These are phyloP conservation scores for Kalmusia sp. DNA, from an alignment of 2,329 filamentous ascomycete genomes.

Conservation along the genomic window DNA sequence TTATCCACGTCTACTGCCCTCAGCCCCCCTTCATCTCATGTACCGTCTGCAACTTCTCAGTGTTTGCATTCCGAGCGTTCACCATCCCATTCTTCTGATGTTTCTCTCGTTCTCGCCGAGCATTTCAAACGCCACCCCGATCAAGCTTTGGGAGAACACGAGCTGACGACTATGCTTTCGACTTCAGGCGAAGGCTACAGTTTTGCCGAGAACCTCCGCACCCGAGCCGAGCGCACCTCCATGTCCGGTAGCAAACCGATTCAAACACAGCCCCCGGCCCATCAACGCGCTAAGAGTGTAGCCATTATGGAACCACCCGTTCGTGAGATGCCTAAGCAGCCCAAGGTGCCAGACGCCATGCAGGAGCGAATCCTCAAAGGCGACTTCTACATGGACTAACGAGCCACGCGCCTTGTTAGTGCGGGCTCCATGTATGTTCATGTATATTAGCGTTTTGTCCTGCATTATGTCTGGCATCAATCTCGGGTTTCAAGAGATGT, in stretches of 20 bases:
- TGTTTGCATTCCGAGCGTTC: slow-evolving; percentile 27
- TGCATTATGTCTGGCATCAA: slow-evolving; percentile 3
- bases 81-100: slow-evolving; percentile 29
- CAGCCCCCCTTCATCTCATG: slow-evolving; percentile 29
- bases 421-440: slow-evolving; percentile 22
- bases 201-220: slow-evolving; percentile 95
- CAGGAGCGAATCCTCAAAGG: slow-evolving; percentile 97
- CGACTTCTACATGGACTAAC: slow-evolving; percentile 95
- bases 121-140: slow-evolving; percentile 39
- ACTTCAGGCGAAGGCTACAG: slow-evolving; percentile 91
- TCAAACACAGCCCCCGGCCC: slow-evolving; percentile 41
- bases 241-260: slow-evolving; percentile 59
- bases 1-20: slow-evolving; percentile 48
- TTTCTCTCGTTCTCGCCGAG: slow-evolving; percentile 39
- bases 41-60: slow-evolving; percentile 29
- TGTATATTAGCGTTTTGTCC: slow-evolving; percentile 20
- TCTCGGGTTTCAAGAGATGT: slow-evolving; percentile 3
- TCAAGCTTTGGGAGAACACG: slow-evolving; percentile 53
- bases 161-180: slow-evolving; percentile 67
- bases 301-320: slow-evolving; percentile 65
- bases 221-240: slow-evolving; percentile 79
- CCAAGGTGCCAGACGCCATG: slow-evolving; percentile 78
- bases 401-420: slow-evolving; percentile 1
- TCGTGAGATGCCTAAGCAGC: slow-evolving; percentile 65
- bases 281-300: slow-evolving; percentile 75